A percentile compares a stretch with the other conserved stretches of the same genome.
These are phyloP conservation scores for Babjeviella inositovora DNA, from an alignment of 805 yeast genomes.

Conservation along the genomic window DNA sequence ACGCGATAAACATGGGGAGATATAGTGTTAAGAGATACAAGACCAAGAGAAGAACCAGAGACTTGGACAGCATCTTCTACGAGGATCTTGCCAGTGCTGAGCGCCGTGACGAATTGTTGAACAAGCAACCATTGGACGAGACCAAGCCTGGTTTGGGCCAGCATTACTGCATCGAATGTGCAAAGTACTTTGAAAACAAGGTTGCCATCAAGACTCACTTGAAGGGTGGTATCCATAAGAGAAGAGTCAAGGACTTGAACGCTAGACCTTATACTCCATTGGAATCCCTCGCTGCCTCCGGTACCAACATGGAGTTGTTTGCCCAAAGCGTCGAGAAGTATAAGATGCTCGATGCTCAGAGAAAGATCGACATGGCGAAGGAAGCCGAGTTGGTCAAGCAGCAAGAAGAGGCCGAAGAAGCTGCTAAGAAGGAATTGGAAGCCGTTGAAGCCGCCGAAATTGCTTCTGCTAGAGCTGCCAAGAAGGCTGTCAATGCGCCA, in stretches of 20 bases:
- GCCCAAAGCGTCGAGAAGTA: constrained; percentile 46
- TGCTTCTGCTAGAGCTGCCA: constrained; percentile 8
- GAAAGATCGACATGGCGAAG: constrained; percentile 7
- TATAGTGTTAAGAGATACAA: constrained; percentile 76
- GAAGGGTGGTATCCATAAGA: constrained; percentile 67
- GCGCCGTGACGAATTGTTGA: constrained; percentile 46
- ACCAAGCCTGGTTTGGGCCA: constrained; percentile 90
- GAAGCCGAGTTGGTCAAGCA: constrained; percentile 2
- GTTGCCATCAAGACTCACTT: constrained; percentile 57
- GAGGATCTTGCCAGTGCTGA: constrained; percentile 55
- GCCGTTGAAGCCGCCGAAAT: constrained; percentile 9
- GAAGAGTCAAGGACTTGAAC: constrained; percentile 65
- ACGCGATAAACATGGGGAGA: constrained; percentile 52
- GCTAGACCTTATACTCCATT: constrained; percentile 74
- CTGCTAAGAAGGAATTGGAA: constrained; percentile 7
- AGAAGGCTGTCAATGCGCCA: constrained; percentile 2
- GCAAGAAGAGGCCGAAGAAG: constrained; percentile 1
- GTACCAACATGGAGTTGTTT: constrained; percentile 56
- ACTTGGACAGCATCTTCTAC: constrained; percentile 69
- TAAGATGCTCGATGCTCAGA: constrained; percentile 14
- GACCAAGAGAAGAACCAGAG: constrained; percentile 78
- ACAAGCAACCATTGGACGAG: constrained; percentile 83
- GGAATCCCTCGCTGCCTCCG: constrained; percentile 87
- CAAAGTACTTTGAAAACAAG: constrained; percentile 76
- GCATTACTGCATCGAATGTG: constrained; percentile 87